Percentiles rank a stretch among this genome's conserved stretches.
Evolutionary conservation across 1,284 basidiomycete genomes (phyloP).

Genomic region (Rhodotorula sp.): DNA sequence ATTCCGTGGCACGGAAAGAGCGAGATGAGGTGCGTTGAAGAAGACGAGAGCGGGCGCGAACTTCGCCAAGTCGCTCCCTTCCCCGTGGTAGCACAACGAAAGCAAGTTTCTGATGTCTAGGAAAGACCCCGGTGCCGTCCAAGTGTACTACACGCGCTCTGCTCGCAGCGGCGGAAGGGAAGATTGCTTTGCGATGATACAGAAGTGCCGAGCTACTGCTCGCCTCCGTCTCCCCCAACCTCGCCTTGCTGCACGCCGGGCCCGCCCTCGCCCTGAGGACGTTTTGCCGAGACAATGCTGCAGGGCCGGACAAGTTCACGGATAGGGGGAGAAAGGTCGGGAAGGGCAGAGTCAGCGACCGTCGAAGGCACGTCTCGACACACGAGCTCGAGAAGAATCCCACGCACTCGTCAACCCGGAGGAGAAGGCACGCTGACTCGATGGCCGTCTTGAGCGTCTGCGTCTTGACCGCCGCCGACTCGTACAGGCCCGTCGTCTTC

Average conservation of each 20-base stretch:
- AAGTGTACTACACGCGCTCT: too few species aligned
- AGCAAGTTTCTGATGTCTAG: too few species aligned
- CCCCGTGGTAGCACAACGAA: too few species aligned
- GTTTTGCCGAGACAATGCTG: conserved; percentile 41
- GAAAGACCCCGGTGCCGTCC: too few species aligned
- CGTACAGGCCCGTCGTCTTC: conserved; percentile 90
- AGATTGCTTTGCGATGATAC: too few species aligned
- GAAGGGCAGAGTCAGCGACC: background rate
- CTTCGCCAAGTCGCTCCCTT: too few species aligned
- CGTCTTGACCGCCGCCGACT: conserved; percentile 94
- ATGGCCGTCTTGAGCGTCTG: conserved; percentile 98
- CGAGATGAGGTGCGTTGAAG: too few species aligned
- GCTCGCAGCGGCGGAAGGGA: too few species aligned
- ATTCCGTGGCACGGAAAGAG: too few species aligned
- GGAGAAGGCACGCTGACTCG: conserved; percentile 86
- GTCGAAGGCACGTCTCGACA: too few species aligned
- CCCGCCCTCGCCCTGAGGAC: conserved; percentile 35
- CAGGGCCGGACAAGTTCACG: background rate
- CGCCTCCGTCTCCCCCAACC: conserved; percentile 7
- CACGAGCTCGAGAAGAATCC: too few species aligned
- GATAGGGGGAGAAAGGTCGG: background rate
- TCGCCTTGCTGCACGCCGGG: conserved; percentile 18
- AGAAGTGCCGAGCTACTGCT: background rate
- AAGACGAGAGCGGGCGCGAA: too few species aligned
- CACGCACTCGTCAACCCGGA: conserved; percentile 96